Evolutionary conservation across 1,284 basidiomycete genomes (phyloP).

Genomic region (Kalmanozyma brasiliensis): DNA sequence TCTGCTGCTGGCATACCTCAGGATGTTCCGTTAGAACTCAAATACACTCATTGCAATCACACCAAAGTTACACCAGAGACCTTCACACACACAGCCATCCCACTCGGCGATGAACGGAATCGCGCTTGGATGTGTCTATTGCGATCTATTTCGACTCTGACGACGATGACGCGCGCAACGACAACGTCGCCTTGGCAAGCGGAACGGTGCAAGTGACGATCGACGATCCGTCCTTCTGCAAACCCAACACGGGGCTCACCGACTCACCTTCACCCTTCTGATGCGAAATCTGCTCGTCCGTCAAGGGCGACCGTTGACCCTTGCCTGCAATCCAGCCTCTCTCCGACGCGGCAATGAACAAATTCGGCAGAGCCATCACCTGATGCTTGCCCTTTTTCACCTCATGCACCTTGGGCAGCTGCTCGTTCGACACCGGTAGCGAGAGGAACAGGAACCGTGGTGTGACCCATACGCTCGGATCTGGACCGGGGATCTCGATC

Average conservation of each 20-base stretch:
- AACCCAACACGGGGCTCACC: conserved; percentile 13
- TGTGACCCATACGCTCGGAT: conserved; percentile 48
- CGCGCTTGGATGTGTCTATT: background rate
- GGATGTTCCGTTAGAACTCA: conserved; percentile 67
- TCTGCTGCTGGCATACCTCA: conserved; percentile 83
- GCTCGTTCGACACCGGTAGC: conserved; percentile 28
- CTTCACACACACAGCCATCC: background rate
- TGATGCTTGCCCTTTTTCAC: conserved; percentile 18
- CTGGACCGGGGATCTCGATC: conserved; percentile 51
- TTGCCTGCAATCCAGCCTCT: conserved; percentile 52
- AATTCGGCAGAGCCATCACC: conserved; percentile 53
- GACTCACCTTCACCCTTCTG: conserved; percentile 4
- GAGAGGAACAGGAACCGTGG: conserved; percentile 53
- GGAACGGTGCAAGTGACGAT: conserved; percentile 41
- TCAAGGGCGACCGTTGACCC: conserved; percentile 13
- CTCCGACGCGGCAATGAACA: conserved; percentile 54
- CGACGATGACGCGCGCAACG: conserved; percentile 14
- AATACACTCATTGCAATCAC: background rate
- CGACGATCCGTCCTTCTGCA: conserved; percentile 35
- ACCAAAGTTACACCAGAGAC: background rate
- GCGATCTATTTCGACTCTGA: conserved; percentile 1
- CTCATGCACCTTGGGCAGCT: conserved; percentile 17
- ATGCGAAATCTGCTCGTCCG: conserved; percentile 3
- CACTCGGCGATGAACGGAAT: no score
- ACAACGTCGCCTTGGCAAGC: conserved; percentile 30